These are phyloP conservation scores for Actinomortierella ambigua DNA, from an alignment of 371 early-diverging fungal genomes.

Conservation along the genomic window DNA sequence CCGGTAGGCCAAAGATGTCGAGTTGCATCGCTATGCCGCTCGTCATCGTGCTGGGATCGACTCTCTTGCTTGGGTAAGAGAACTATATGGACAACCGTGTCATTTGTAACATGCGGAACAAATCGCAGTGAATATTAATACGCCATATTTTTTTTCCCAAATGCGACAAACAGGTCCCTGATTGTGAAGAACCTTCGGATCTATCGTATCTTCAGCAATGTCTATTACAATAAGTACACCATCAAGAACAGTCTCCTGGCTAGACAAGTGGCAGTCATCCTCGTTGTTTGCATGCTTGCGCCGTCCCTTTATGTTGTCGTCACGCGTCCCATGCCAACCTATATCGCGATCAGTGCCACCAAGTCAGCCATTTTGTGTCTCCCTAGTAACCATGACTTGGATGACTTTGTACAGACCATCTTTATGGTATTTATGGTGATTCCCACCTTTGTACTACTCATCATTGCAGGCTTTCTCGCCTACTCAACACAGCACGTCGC, in stretches of 20 bases:
- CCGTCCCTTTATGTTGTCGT: not conserved
- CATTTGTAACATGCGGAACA: too few relatives aligned
- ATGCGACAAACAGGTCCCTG: constrained; percentile 2
- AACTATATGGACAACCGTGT: too few relatives aligned
- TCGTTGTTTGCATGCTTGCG: not conserved
- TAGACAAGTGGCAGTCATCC: constrained; percentile 5
- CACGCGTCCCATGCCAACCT: not conserved
- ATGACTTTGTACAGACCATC: not conserved
- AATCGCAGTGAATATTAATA: too few relatives aligned
- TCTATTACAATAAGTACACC: constrained; percentile 4
- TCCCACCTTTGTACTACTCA: not conserved
- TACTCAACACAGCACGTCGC: not conserved
- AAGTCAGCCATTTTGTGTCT: not conserved
- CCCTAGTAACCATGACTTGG: too few relatives aligned
- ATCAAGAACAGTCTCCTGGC: constrained; percentile 2
- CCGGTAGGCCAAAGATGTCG: not conserved
- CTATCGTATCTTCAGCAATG: constrained; percentile 10
- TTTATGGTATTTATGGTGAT: not conserved
- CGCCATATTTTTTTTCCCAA: too few relatives aligned
- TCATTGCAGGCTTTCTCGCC: not conserved
- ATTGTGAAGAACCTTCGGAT: constrained; percentile 8
- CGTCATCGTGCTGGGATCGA: constrained; percentile 1
- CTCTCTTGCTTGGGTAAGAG: constrained; percentile 3
- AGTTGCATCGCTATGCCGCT: not conserved
- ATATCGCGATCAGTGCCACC: not conserved